Percentiles rank a stretch among this genome's conserved stretches.
Conservation (phyloP, 495 filamentous ascomycete species). For the Penicillium pulvis region DNA sequence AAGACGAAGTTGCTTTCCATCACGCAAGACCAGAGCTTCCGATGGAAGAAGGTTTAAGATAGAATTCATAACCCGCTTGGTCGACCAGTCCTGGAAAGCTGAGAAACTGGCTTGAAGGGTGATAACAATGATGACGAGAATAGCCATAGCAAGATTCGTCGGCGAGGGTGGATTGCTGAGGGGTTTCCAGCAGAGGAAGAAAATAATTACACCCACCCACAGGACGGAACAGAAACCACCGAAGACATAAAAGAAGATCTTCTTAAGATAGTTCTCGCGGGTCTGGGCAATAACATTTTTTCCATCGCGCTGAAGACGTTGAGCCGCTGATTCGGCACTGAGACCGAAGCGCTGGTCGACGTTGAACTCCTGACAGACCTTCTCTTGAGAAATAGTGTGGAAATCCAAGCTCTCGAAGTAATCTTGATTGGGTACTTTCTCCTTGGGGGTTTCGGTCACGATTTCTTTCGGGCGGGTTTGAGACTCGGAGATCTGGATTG, state of each 20-base stretch:
- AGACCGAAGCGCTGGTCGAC: conserved; percentile 33
- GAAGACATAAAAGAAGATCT: conserved; percentile 69
- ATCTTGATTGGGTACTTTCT: conserved; percentile 35
- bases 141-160: conserved; percentile 69
- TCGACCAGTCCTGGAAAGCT: conserved; percentile 68
- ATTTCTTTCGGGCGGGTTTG: conserved; percentile 33
- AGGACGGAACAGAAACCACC: conserved; percentile 74
- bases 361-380: conserved; percentile 37
- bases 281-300: conserved; percentile 62
- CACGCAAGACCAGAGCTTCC: conserved; percentile 61
- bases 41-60: conserved; percentile 69
- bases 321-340: conserved; percentile 33
- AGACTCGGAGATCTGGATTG: conserved; percentile 48
- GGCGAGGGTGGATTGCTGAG: conserved; percentile 67
- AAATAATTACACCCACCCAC: conserved; percentile 64
- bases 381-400: conserved; percentile 34
- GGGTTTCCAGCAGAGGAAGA: conserved; percentile 73
- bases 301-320: conserved; percentile 57
- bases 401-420: conserved; percentile 47
- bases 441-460: conserved; percentile 18
- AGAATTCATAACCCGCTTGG: conserved; percentile 63
- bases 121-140: conserved; percentile 68
- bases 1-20: conserved; percentile 51
- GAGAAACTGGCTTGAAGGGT: conserved; percentile 71
- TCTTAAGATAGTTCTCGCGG: conserved; percentile 55